phyloP scores from a whole-genome alignment of 345 rosid species.

The Hypericum androsaemum region DNA sequence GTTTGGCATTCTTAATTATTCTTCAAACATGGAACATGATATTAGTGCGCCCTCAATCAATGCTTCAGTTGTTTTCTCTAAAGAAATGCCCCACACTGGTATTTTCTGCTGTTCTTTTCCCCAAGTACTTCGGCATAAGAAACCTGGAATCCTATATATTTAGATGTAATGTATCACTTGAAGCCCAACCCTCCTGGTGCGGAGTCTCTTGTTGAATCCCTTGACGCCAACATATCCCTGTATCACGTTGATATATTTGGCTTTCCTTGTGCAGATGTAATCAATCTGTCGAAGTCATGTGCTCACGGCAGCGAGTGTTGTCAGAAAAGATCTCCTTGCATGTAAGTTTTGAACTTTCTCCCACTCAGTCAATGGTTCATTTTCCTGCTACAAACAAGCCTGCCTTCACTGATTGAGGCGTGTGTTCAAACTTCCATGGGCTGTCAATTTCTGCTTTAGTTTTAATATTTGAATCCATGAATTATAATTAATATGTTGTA shows the following conservation, averaged over 20 bases:
- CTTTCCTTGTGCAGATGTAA: conserved; percentile 22
- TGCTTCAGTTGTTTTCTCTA: background rate
- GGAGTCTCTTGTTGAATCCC: too few relatives aligned
- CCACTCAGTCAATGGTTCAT: too few relatives aligned
- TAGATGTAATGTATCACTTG: conserved; percentile 46
- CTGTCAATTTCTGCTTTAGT: conserved; percentile 1
- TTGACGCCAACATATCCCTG: too few relatives aligned
- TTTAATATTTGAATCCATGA: too few relatives aligned
- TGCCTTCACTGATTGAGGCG: too few relatives aligned
- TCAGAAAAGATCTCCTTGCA: conserved; percentile 46
- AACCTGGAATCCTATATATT: conserved; percentile 1
- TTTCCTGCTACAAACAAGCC: too few relatives aligned
- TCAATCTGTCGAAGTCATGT: conserved; percentile 26
- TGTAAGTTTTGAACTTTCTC: conserved; percentile 41
- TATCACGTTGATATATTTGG: conserved; percentile 49
- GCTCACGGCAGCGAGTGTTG: conserved; percentile 27
- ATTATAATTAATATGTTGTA: too few relatives aligned
- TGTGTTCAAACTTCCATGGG: background rate
- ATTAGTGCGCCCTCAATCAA: too few relatives aligned
- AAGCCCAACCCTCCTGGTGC: too few relatives aligned
- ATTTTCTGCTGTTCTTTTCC: too few relatives aligned
- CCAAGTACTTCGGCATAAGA: too few relatives aligned
- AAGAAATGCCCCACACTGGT: conserved; percentile 31
- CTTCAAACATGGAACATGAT: conserved; percentile 8
- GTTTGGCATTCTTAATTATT: conserved; percentile 5